Evolutionary conservation across 139 green algal species (phyloP).

Genomic region (Micractinium sp.): DNA sequence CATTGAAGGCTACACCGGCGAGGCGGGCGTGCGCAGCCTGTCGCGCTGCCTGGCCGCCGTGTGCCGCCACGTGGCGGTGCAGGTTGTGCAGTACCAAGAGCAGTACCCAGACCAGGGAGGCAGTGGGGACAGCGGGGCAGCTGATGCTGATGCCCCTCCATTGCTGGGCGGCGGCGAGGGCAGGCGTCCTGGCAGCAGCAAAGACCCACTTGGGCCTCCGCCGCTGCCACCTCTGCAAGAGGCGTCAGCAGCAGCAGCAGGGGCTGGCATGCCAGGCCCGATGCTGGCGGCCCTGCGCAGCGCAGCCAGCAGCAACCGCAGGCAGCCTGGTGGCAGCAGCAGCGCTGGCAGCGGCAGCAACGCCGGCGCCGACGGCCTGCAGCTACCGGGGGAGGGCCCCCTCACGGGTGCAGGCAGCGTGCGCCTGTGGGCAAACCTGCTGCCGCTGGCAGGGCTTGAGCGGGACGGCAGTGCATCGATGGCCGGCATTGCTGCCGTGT

Average conservation of each 20-base stretch:
- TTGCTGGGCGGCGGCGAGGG: not conserved
- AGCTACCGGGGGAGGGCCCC: not conserved
- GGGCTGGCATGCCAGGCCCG: not conserved
- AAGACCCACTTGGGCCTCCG: not conserved
- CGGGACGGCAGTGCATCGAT: not conserved
- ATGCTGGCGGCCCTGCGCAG: not conserved
- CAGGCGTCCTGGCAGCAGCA: not conserved
- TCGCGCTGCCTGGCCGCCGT: conserved; percentile 95
- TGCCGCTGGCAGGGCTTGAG: not conserved
- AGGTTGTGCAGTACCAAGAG: conserved; percentile 56
- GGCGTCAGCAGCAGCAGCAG: not conserved
- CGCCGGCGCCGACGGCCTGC: not conserved
- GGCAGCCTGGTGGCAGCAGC: not conserved
- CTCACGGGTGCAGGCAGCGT: not conserved
- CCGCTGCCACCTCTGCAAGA: not conserved
- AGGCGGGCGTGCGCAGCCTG: conserved; percentile 96
- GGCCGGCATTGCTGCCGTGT: not conserved
- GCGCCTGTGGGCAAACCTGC: conserved; percentile 15
- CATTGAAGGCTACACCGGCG: conserved; percentile 89
- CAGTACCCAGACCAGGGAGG: not conserved
- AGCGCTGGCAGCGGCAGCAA: not conserved
- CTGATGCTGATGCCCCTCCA: too few relatives aligned
- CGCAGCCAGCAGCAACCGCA: not conserved
- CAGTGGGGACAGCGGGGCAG: not conserved
- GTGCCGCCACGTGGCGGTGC: conserved; percentile 92